Evolutionary conservation across 73 alveolate genomes (phyloP), one percentile per base, ranked within the genome.

Genomic region (Paramecium tetraurelia): DNA sequence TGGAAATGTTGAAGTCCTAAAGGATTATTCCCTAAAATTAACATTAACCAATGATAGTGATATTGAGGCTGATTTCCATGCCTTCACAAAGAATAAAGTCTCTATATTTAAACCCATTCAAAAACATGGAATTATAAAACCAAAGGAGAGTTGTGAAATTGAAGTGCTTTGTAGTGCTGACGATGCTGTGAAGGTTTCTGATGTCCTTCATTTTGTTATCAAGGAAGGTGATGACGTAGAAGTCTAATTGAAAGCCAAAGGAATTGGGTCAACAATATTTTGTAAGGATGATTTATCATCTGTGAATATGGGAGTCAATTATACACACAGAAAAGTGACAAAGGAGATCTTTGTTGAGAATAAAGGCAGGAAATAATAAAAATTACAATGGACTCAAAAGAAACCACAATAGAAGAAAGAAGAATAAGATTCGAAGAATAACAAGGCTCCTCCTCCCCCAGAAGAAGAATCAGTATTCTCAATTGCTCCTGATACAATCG

Each of bases 161-260:
- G 98, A 96, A 84, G 99, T 98, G 4, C 97, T 97, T 36, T 98
- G 99, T 94, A 96, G 98, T 89, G 99, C 99, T 24, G 99, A 98
- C 94, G 99, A 98, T 96, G 98, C 98, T 53, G 96, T 96, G 71
- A 96, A 96, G 90, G 97, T 96, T 83, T 71, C 93, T 35, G 99
- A 97, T 93, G 97, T 97, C 16, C 93, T 97, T 85, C 99, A 99
- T 94, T 97, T 99, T 90, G 98, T 97, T 71, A 97, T 99, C 16
- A 99, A 98, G 80, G 99, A 99, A 86, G 99, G 99, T 83, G 98
- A 96, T 71, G 99, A 99, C 86, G 97, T 98, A 29, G 99, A 98
- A 75, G 99, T 98, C 21, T 97, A 97, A 8, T 93, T 99, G 58
- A 96, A 98, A 85, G 99, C 99, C 20, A 98, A 96, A 93, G 99